Conservation (phyloP, 108 stramenopile species). For the Skeletonema grethae region DNA sequence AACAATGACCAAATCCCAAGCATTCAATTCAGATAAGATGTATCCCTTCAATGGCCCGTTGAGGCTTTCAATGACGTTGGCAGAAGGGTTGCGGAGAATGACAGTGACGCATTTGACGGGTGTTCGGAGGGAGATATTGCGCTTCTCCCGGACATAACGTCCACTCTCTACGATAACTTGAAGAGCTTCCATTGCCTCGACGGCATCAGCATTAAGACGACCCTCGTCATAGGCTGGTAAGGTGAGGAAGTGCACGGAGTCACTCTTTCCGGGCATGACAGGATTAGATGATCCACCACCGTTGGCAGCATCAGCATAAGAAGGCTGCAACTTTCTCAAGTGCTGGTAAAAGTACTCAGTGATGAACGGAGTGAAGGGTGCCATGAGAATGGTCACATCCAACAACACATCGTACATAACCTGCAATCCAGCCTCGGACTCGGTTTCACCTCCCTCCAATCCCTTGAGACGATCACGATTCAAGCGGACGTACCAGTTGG, state of each 20-base stretch:
- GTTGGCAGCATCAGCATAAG: conserved; percentile 64
- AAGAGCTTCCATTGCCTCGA: conserved; percentile 89
- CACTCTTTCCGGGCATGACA: conserved; percentile 88
- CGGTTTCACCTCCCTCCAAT: conserved; percentile 78
- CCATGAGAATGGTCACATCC: conserved; percentile 94
- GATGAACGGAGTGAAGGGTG: conserved; percentile 99
- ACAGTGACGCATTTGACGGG: conserved; percentile 94
- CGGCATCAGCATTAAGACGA: conserved; percentile 87
- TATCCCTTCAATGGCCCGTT: conserved; percentile 89
- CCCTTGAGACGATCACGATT: conserved; percentile 99
- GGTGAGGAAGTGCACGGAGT: conserved; percentile 93
- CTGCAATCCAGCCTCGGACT: conserved; percentile 88
- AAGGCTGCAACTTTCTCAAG: conserved; percentile 91
- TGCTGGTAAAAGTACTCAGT: conserved; percentile 98
- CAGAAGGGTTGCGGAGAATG: conserved; percentile 81
- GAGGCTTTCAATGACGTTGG: conserved; percentile 74
- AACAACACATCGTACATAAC: conserved; percentile 96
- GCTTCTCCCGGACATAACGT: conserved; percentile 92
- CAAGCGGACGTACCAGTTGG: conserved; percentile 99
- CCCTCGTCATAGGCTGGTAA: conserved; percentile 85
- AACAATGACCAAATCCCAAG: conserved; percentile 85
- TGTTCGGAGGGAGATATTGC: conserved; percentile 87
- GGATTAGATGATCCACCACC: conserved; percentile 80
- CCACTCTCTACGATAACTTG: conserved; percentile 94
- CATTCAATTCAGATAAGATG: conserved; percentile 96